Base-by-base conservation (phyloP, 1,139 yeast genomes). In the Blastobotrys arbuscula region DNA sequence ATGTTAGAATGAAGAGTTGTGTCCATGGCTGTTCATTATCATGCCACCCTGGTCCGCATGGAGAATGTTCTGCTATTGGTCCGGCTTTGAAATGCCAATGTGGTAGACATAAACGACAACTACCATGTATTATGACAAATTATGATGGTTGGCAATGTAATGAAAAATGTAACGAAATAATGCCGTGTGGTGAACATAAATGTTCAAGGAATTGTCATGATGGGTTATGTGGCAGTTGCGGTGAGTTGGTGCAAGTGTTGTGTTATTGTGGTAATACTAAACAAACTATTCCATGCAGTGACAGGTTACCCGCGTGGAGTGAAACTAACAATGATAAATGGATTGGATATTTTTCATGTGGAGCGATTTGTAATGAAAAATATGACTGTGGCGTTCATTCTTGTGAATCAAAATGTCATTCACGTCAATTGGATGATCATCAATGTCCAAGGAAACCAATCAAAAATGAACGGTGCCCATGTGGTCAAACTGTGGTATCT, bases 11-110 rank as follows among this genome's bases (percentile, higher is more conserved):
- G 34, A 28, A 28, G 12, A 50, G 50, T 19, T 52, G 76, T 8
- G 76, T 82, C 1, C 97, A 89, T 63, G 77, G 80, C 3, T 89
- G 97, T 62, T 69, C 86, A 2, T 69, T 80, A 9, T 74, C 76
- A 18, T 89, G 97, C 62, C 97, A 89, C 63, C 92, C 96, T 1
- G 97, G 96, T 0, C 84, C 89, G 2, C 97, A 90, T 65, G 82
- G 88, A 0, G 73, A 72, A 40, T 89, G 97, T 70, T 83, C 86
- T 23, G 87, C 92, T 30, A 64, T 84, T 66, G 88, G 92, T 1
- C 86, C 92, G 1, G 64, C 71, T 12, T 69, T 84, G 72, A 71
- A 70, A 45, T 89, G 97, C 66, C 72, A 73, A 37, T 89, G 97
- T 71, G 97, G 96, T 1, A 77, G 76, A 47, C 73, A 76, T 46